Percentiles rank a stretch among this genome's conserved stretches.
Conservation (phyloP, 2,329 filamentous ascomycete genomes). For the Trichothecium roseum region DNA sequence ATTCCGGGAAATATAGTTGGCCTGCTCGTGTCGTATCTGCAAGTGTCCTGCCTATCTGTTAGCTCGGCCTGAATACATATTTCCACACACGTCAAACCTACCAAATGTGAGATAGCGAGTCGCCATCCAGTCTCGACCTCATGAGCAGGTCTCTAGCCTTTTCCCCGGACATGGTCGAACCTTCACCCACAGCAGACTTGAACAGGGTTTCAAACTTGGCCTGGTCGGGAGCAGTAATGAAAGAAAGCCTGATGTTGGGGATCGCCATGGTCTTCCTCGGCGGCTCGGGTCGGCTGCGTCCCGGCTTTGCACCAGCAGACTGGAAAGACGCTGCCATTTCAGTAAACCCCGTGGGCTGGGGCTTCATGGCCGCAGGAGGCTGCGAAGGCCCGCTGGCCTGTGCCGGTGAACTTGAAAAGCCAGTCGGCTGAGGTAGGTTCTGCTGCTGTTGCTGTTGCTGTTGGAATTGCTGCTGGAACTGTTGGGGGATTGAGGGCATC, state of each 20-base stretch:
- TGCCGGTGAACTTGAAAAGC: conserved; percentile 38
- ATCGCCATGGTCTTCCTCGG: conserved; percentile 61
- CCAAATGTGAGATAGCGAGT: conserved; percentile 89
- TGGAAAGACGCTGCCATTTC: conserved; percentile 60
- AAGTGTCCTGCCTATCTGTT: conserved; percentile 53
- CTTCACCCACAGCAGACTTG: conserved; percentile 83
- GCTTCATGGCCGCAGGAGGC: conserved; percentile 49
- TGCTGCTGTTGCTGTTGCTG: conserved; percentile 31
- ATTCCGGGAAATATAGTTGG: conserved; percentile 93
- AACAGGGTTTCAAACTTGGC: conserved; percentile 96
- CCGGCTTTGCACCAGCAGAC: conserved; percentile 33
- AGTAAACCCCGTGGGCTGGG: conserved; percentile 55
- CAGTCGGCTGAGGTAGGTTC: conserved; percentile 30
- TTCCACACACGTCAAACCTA: conserved; percentile 24
- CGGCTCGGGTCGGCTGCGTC: conserved; percentile 32
- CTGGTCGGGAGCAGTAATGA: conserved; percentile 91
- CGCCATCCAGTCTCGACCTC: conserved; percentile 78
- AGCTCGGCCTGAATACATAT: conserved; percentile 3
- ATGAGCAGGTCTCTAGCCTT: conserved; percentile 84
- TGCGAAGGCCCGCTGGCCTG: conserved; percentile 34
- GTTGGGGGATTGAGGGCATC: conserved; percentile 48
- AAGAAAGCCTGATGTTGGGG: conserved; percentile 86
- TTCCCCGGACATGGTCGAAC: conserved; percentile 77
- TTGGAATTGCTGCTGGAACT: conserved; percentile 49
- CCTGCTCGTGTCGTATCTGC: conserved; percentile 94